Evolutionary conservation across 2,329 filamentous ascomycete genomes (phyloP).

Genomic region (Orbilia brochopaga): DNA sequence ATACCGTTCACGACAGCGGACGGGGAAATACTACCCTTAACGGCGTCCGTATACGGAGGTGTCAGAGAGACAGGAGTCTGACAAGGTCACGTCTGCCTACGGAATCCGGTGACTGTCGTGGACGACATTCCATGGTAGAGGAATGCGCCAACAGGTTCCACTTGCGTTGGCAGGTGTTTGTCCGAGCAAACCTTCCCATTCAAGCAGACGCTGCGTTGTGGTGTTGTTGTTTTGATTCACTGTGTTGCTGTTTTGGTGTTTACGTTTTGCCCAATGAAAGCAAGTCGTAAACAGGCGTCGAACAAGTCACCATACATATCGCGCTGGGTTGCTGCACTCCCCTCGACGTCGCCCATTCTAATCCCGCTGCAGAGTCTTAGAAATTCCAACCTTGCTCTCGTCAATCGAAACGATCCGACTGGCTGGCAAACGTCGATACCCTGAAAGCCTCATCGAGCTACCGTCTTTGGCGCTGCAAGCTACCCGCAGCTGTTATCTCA

Average conservation of each 20-base stretch:
- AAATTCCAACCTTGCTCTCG: slow-evolving; percentile 6
- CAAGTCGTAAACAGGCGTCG: slow-evolving; percentile 23
- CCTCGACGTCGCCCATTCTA: slow-evolving; percentile 20
- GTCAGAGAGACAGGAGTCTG: not conserved
- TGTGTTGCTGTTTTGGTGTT: slow-evolving; percentile 40
- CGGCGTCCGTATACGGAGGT: not conserved
- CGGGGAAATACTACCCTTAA: not conserved
- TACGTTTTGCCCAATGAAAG: slow-evolving; percentile 44
- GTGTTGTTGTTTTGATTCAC: slow-evolving; percentile 47
- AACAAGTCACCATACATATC: slow-evolving; percentile 42
- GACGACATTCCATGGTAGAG: not conserved
- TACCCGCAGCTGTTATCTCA: slow-evolving; percentile 35
- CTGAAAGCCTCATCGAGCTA: slow-evolving; percentile 1
- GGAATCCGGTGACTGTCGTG: not conserved
- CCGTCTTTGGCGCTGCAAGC: slow-evolving; percentile 14
- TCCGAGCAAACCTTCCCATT: slow-evolving; percentile 31
- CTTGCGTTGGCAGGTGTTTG: slow-evolving; percentile 16
- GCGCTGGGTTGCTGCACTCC: slow-evolving; percentile 6
- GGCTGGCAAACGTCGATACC: slow-evolving; percentile 2
- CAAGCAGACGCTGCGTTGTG: slow-evolving; percentile 7
- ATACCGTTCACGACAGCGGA: not conserved
- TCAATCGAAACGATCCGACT: slow-evolving; percentile 28
- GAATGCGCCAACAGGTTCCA: not conserved
- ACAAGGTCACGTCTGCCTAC: slow-evolving; percentile 5
- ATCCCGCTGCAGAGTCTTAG: slow-evolving; percentile 2